Evolutionary conservation across 176 grass and related monocot genomes (phyloP).

Genomic region (Eragrostis nindensis): DNA sequence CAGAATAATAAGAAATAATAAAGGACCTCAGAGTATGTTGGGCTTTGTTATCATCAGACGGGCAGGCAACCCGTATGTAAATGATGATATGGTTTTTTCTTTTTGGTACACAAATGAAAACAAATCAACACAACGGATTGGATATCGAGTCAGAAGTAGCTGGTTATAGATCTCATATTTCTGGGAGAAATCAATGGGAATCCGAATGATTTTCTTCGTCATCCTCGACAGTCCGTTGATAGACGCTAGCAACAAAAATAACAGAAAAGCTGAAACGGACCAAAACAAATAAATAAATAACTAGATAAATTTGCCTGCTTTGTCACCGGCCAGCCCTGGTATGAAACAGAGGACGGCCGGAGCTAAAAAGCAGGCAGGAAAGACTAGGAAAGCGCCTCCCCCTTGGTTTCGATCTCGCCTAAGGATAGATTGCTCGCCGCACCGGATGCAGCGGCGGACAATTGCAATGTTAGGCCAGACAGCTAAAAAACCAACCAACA

Average conservation of each 20-base stretch:
- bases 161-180: slow-evolving; percentile 54
- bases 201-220: slow-evolving; percentile 56
- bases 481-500: neutral
- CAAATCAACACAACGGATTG: neutral
- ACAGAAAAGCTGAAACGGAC: accelerated
- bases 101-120: too few species aligned
- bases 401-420: slow-evolving; percentile 44
- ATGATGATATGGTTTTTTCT: too few species aligned
- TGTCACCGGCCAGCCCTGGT: slow-evolving; percentile 58
- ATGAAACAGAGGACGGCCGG: slow-evolving; percentile 41
- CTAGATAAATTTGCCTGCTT: slow-evolving; percentile 37
- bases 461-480: slow-evolving; percentile 60
- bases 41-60: neutral
- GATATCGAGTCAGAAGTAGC: slow-evolving; percentile 51
- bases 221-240: neutral
- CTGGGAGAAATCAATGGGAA: slow-evolving; percentile 52
- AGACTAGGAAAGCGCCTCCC: slow-evolving; percentile 49
- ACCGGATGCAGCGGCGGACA: slow-evolving; percentile 41
- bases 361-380: slow-evolving; percentile 54
- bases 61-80: too few species aligned
- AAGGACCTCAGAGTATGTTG: slow-evolving; percentile 68
- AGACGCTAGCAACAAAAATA: neutral
- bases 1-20: neutral
- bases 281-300: neutral
- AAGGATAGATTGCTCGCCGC: slow-evolving; percentile 62